Conservation (phyloP, 2,329 filamentous ascomycete species). For the Trichophyton equinum region DNA sequence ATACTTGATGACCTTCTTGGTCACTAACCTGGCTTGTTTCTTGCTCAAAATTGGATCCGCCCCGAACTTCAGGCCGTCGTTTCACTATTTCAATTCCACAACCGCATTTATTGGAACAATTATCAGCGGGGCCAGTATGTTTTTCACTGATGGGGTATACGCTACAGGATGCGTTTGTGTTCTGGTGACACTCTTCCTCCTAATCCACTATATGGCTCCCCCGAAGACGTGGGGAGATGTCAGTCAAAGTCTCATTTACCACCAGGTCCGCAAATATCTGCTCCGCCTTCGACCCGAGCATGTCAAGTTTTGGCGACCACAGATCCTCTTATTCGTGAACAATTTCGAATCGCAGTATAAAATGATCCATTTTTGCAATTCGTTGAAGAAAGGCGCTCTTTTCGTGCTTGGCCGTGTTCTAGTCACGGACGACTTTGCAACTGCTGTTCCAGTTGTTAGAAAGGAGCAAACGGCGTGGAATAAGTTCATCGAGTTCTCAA, state of each 20-base stretch:
- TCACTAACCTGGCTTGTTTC: conserved; percentile 80
- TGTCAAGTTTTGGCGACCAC: conserved; percentile 86
- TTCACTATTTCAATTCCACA: conserved; percentile 80
- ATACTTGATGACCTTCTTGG: conserved; percentile 83
- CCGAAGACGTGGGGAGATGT: conserved; percentile 87
- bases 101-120: conserved; percentile 63
- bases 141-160: conserved; percentile 75
- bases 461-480: conserved; percentile 72
- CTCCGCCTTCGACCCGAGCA: conserved; percentile 74
- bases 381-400: conserved; percentile 71
- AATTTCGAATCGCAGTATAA: conserved; percentile 69
- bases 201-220: conserved; percentile 75
- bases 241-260: conserved; percentile 77
- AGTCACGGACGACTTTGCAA: conserved; percentile 68
- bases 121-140: conserved; percentile 71
- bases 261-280: conserved; percentile 77
- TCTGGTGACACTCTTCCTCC: conserved; percentile 61
- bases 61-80: conserved; percentile 77
- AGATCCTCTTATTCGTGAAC: conserved; percentile 74
- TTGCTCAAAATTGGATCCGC: conserved; percentile 75
- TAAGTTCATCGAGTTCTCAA: conserved; percentile 74
- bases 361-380: conserved; percentile 83
- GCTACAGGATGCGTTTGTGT: conserved; percentile 62
- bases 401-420: conserved; percentile 84
- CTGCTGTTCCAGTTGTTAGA: conserved; percentile 67